Conservation (phyloP, 306 rosid genomes). For the Castanea sativa region DNA sequence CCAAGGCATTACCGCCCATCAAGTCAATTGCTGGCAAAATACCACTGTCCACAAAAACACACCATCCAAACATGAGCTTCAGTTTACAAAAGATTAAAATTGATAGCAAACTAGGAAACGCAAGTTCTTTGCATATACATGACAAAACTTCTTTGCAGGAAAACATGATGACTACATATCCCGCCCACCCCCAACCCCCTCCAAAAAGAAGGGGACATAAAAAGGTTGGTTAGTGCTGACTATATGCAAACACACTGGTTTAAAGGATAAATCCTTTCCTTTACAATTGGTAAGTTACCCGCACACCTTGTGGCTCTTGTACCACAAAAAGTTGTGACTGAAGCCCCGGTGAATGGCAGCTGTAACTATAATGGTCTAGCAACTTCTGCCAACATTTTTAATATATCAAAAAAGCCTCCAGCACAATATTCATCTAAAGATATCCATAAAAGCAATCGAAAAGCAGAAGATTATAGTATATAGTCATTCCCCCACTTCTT, state of each 20-base stretch:
- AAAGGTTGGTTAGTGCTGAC: neutral
- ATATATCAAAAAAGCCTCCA: neutral
- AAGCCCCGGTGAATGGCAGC: too few relatives aligned
- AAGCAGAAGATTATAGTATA: neutral
- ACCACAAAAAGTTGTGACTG: neutral
- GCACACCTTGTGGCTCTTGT: too few relatives aligned
- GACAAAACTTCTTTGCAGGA: neutral
- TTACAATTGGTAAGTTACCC: too few relatives aligned
- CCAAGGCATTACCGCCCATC: slow-evolving; percentile 40
- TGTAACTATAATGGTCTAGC: neutral
- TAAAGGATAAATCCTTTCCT: neutral
- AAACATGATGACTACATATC: neutral
- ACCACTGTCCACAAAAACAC: slow-evolving; percentile 63
- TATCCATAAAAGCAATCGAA: neutral
- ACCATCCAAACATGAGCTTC: slow-evolving; percentile 33
- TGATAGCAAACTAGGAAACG: neutral
- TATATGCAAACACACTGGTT: neutral
- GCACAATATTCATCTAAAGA: neutral
- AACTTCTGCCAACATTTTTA: neutral
- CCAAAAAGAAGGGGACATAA: neutral
- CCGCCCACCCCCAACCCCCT: neutral
- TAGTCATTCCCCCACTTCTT: neutral
- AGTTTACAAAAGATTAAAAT: neutral
- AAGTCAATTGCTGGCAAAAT: slow-evolving; percentile 74
- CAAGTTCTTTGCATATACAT: neutral